Base-by-base conservation (phyloP, 2,329 filamentous ascomycete species). In the Blastomyces percursus region DNA sequence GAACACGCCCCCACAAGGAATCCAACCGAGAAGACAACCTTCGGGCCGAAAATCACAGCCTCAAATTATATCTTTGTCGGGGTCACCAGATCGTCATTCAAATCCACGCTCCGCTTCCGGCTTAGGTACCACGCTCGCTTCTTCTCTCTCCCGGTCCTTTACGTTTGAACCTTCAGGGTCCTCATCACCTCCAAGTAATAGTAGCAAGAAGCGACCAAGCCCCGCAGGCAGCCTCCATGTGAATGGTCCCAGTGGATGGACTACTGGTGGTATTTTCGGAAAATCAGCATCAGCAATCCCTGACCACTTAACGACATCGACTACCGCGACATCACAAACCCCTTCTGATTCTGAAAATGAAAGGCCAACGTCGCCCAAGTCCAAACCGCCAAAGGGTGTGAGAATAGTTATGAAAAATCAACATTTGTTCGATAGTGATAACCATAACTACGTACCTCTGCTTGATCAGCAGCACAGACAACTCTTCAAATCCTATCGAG, bases 361-460 rank as follows among this genome's bases (percentile, higher is more conserved):
- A 55, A 75, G 64, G 66, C 71, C 65, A 46, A 63, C 65, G 21
- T 66, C 68, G n/a, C 48, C 66, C 63, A 72, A 75, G 65, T 65
- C 38, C 6, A 67, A 58, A 30, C 27, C 61, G 7, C 27, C 46
- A 62, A 73, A 70, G 63, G 65, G 16, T 3, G 75, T 84, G 62
- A 80, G 77, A 61, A 74, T 82, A 24, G 78, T 74, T n/a, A 73
- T 84, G 32, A 84, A 82, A 66, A 84, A 86, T 59, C 79, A 82
- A 64, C 76, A 79, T 62, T 75, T 78, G 44, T 87, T 87, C 66
- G 80, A 83, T 62, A 77, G 80, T 44, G 80, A 83, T 63, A 78
- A 76, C 14, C 72, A 75, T 60, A 71, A 77, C 2, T 76, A 76
- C 61, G 71, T 76, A 21, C 76, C 80, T 14, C 72, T 86, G 24